Percentiles rank a stretch among this genome's conserved stretches.
Conservation (phyloP, 2,329 filamentous ascomycete genomes). For the Colletotrichum cereale region DNA sequence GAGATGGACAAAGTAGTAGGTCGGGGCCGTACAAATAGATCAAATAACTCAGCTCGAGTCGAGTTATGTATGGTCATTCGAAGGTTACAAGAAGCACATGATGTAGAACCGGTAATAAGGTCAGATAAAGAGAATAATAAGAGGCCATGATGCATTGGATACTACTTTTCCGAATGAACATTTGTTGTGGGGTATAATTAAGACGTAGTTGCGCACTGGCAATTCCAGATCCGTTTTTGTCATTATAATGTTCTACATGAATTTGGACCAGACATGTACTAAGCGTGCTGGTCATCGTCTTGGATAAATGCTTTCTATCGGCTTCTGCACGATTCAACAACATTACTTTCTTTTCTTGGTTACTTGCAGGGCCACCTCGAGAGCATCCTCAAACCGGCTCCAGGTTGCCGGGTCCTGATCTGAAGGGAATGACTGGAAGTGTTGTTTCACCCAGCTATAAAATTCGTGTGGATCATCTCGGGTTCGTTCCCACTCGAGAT, state of each 20-base stretch:
- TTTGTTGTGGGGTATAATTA: no score
- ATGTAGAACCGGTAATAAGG: no score
- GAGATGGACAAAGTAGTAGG: no score
- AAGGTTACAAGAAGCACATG: no score
- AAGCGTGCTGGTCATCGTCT: neutral
- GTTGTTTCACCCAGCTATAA: neutral
- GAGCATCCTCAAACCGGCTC: neutral
- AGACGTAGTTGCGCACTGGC: no score
- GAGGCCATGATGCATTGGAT: no score
- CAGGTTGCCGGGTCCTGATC: constrained; percentile 1
- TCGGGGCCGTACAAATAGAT: no score
- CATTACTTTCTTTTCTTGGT: neutral
- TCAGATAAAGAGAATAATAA: no score
- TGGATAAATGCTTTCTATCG: neutral
- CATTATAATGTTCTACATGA: neutral
- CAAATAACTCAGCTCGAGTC: no score
- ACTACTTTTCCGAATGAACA: no score
- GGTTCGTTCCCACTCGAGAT: neutral
- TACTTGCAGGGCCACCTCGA: neutral
- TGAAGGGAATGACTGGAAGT: neutral
- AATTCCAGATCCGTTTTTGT: no score
- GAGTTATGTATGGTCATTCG: no score
- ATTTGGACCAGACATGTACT: neutral
- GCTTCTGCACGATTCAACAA: neutral
- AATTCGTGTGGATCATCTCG: neutral